phyloP scores from a whole-genome alignment of 495 filamentous ascomycete genomes.

The Sabuloglossum arenarium region DNA sequence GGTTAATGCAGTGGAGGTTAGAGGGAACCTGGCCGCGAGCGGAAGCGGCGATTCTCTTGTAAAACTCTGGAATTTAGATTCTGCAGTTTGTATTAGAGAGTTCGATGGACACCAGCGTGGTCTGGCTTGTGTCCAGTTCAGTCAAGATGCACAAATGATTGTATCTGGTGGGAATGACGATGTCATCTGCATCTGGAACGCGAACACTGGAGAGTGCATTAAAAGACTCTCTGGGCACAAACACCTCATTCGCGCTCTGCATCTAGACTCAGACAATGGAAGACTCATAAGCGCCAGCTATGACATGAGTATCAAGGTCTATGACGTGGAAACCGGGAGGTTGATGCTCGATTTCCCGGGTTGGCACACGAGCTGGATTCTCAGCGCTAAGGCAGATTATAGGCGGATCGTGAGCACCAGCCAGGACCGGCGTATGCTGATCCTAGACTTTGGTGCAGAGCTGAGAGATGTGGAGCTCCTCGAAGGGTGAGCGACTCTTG shows the following conservation, averaged over 20 bases:
- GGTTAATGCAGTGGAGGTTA: conserved; percentile 87
- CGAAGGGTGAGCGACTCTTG: neutral
- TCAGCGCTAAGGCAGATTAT: conserved; percentile 89
- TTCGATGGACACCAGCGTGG: conserved; percentile 42
- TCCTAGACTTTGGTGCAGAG: conserved; percentile 64
- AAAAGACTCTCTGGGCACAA: conserved; percentile 57
- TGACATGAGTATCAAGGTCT: conserved; percentile 85
- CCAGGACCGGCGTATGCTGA: conserved; percentile 72
- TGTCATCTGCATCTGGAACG: conserved; percentile 85
- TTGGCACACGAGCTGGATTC: conserved; percentile 91
- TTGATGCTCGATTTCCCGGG: conserved; percentile 56
- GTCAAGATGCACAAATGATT: conserved; percentile 70
- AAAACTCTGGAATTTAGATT: conserved; percentile 84
- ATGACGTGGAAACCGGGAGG: conserved; percentile 54
- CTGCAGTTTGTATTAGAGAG: conserved; percentile 67
- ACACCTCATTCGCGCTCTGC: conserved; percentile 65
- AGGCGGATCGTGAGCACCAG: conserved; percentile 79
- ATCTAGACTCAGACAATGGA: conserved; percentile 64
- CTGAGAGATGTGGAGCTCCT: conserved; percentile 8
- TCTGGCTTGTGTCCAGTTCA: conserved; percentile 88
- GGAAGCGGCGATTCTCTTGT: conserved; percentile 84
- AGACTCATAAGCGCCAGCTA: conserved; percentile 82
- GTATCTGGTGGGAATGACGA: conserved; percentile 86
- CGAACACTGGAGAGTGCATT: conserved; percentile 67
- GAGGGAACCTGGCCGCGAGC: conserved; percentile 74